Evolutionary conservation across 768 basidiomycete genomes (phyloP), one percentile per base, ranked within the genome.

Genomic region (Fomitopsis serialis): DNA sequence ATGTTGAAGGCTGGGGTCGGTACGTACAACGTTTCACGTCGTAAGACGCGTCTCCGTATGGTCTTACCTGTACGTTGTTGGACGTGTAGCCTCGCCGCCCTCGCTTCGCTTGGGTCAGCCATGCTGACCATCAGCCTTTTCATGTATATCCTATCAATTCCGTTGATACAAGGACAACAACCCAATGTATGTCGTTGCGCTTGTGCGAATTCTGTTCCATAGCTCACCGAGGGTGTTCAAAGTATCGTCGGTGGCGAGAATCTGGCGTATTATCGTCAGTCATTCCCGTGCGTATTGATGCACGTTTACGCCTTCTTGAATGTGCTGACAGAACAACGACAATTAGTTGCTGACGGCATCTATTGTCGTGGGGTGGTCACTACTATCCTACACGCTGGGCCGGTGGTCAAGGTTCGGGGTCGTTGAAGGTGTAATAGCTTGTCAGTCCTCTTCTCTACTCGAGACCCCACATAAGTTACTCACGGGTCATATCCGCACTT

Each of bases 211-310:
- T 12, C 22, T 4, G 15, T 35, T 32, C 29, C 17, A 25, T 36
- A 17, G 37, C 23, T 44, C 22, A 5, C n/a, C 19, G 12, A 22
- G 43, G 13, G 36, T 13, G 27, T 8, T 47, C 63, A 6, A 32
- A 91, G 89, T 90, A 87, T 62, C 81, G 76, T 45, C 78, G 79
- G 15, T 91, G 89, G 89, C 74, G 84, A 59, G 72, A 86, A 59
- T 89, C 87, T 4, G 82, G 82, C 21, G 70, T 81, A 21, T 68
- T 91, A 27, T 86, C 86, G 1, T 77, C 74, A 2, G 78, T 86
- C 9, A 87, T 90, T 58, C 88, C 87, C 27, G 78, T 73, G 43
- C 21, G 68, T 58, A 15, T 29, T 45, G 19, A 43, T 50, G 42
- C n/a, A 10, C 34, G 45, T 50, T 2, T 29, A 24, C 15, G 2